A percentile compares a stretch with the other conserved stretches of the same genome.
Evolutionary conservation across 768 basidiomycete species (phyloP).

Genomic region (Saitozyma podzolica): DNA sequence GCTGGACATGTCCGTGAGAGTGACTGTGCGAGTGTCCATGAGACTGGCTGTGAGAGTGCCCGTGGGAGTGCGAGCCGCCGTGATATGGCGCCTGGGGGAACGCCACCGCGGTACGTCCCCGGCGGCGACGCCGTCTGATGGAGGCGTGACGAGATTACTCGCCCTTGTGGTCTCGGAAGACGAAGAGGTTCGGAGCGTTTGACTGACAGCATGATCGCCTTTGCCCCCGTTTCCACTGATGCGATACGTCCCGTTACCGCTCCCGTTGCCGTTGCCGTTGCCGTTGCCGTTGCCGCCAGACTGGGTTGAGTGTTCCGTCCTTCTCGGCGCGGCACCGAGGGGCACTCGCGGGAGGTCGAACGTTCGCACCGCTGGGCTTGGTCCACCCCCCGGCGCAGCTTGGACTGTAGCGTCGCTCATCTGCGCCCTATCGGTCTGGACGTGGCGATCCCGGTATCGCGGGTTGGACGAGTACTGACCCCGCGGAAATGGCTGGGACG

Average conservation of each 20-base stretch:
- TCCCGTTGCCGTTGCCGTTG: not conserved
- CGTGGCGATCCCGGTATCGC: slow-evolving; percentile 30
- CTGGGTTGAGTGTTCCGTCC: not conserved
- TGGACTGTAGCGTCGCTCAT: slow-evolving; percentile 27
- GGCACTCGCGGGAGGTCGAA: slow-evolving; percentile 6
- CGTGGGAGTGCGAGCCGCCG: no score
- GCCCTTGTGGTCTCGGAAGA: slow-evolving; percentile 51
- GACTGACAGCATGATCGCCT: no score
- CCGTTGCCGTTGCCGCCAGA: not conserved
- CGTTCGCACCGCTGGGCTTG: slow-evolving; percentile 24
- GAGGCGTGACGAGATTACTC: slow-evolving; percentile 44
- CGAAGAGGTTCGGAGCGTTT: slow-evolving; percentile 3
- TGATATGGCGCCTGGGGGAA: no score
- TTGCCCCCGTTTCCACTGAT: not conserved
- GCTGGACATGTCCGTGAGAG: no score
- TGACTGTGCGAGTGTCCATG: no score
- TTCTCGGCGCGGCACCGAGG: no score
- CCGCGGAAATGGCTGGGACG: not conserved
- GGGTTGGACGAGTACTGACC: not conserved
- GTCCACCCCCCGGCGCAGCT: slow-evolving; percentile 15
- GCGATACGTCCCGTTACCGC: not conserved
- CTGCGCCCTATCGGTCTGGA: slow-evolving; percentile 33
- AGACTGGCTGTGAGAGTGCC: no score
- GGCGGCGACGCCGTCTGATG: not conserved
- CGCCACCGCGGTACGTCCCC: no score